Evolutionary conservation across 164 flowering plant species (phyloP).

Genomic region (Litsea cubeba): DNA sequence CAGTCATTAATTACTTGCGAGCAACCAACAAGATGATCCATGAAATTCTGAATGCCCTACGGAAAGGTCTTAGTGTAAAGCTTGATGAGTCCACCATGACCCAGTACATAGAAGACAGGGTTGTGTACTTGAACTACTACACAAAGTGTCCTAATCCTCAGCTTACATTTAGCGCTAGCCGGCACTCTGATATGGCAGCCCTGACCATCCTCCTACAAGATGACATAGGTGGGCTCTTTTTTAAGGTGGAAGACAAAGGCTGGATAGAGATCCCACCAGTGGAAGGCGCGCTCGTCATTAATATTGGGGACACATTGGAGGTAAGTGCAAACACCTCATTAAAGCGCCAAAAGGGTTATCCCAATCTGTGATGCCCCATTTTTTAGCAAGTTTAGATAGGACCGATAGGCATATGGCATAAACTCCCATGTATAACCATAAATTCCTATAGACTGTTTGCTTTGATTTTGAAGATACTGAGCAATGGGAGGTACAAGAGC

Average conservation of each 20-base stretch:
- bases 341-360: no score
- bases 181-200: conserved; percentile 20
- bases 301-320: conserved; percentile 24
- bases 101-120: no score
- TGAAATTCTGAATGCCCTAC: no score
- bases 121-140: no score
- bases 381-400: no score
- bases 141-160: conserved; percentile 20
- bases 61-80: no score
- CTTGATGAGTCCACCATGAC: no score
- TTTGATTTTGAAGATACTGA: conserved; percentile 11
- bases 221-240: conserved; percentile 22
- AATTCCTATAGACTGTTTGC: not conserved
- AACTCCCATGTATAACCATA: not conserved
- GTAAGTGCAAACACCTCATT: not conserved
- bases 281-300: conserved; percentile 22
- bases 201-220: conserved; percentile 22
- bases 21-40: no score
- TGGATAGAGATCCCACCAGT: no score
- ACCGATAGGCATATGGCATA: no score
- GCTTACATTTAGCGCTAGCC: conserved; percentile 14
- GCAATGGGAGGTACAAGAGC: conserved; percentile 23
- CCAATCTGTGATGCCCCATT: no score
- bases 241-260: conserved; percentile 14
- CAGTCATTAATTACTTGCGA: no score